phyloP scores from a whole-genome alignment of 2,329 filamentous ascomycete genomes.

The Ceratocystis cubensis region DNA sequence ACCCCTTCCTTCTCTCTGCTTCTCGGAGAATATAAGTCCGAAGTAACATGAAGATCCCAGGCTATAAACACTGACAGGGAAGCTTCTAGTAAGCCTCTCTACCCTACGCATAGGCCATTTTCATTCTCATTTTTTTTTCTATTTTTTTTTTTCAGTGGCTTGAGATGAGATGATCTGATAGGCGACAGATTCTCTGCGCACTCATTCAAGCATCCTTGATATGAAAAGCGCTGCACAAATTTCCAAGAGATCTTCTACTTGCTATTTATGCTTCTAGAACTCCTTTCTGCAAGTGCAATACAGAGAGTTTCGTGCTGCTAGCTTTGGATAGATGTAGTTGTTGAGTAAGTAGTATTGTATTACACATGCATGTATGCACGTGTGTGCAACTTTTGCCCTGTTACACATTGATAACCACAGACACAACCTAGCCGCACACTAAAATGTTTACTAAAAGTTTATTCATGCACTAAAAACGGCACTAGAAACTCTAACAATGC shows the following conservation, averaged over 20 bases:
- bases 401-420: background rate
- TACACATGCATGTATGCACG: background rate
- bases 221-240: background rate
- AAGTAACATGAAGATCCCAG: slow-evolving; percentile 4
- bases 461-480: slow-evolving; percentile 6
- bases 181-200: slow-evolving; percentile 10
- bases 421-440: background rate
- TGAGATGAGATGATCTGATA: slow-evolving; percentile 17
- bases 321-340: background rate
- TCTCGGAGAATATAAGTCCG: slow-evolving; percentile 10
- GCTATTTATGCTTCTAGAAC: background rate
- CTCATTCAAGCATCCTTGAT: background rate
- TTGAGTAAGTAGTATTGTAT: background rate
- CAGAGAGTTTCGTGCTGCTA: background rate
- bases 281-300: background rate
- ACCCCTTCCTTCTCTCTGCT: background rate
- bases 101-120: slow-evolving; percentile 4
- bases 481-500: slow-evolving; percentile 7
- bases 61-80: slow-evolving; percentile 3
- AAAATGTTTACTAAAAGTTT: slow-evolving; percentile 8
- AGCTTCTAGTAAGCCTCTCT: background rate
- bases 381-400: background rate
- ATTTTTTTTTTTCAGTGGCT: background rate
- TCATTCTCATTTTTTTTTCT: background rate
- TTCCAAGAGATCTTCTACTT: background rate